Conservation (phyloP, 1,284 basidiomycete species). For the Apiotrichum laibachii region DNA sequence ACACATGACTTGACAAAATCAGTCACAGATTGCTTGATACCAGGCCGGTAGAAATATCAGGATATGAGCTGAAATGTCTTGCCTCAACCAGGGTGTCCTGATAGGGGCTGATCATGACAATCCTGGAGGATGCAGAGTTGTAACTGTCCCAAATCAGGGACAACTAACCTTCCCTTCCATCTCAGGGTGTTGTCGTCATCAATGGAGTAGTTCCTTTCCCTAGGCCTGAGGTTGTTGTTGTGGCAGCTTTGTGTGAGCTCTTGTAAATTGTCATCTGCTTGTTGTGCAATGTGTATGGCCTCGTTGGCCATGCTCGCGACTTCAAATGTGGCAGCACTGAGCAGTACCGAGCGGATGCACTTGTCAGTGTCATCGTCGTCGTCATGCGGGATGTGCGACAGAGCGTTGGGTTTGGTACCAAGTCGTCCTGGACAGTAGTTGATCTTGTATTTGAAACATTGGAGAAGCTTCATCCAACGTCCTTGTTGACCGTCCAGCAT, state of each 20-base stretch:
- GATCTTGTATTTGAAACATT: constrained; percentile 50
- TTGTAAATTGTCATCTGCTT: too few species aligned
- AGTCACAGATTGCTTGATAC: neutral
- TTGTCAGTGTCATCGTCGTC: constrained; percentile 20
- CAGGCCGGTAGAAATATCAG: neutral
- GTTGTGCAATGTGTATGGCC: too few species aligned
- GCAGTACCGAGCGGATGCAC: neutral
- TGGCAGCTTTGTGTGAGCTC: too few species aligned
- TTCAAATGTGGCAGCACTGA: neutral
- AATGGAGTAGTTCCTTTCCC: too few species aligned
- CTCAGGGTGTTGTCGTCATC: neutral
- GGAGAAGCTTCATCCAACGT: constrained; percentile 49
- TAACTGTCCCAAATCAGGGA: neutral
- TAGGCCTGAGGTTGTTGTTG: too few species aligned
- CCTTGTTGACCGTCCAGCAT: constrained; percentile 52
- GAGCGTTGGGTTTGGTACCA: constrained; percentile 47
- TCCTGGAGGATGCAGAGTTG: neutral
- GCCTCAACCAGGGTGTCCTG: neutral
- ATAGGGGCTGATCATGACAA: neutral
- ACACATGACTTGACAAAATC: constrained; percentile 40
- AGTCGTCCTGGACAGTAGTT: constrained; percentile 48
- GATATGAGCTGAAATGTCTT: neutral
- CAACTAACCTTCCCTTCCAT: neutral
- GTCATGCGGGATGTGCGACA: constrained; percentile 29
- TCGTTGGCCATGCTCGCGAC: too few species aligned